Evolutionary conservation across 2,329 filamentous ascomycete genomes (phyloP), one percentile per base, ranked within the genome.

Genomic region (Pochonia chlamydosporia): DNA sequence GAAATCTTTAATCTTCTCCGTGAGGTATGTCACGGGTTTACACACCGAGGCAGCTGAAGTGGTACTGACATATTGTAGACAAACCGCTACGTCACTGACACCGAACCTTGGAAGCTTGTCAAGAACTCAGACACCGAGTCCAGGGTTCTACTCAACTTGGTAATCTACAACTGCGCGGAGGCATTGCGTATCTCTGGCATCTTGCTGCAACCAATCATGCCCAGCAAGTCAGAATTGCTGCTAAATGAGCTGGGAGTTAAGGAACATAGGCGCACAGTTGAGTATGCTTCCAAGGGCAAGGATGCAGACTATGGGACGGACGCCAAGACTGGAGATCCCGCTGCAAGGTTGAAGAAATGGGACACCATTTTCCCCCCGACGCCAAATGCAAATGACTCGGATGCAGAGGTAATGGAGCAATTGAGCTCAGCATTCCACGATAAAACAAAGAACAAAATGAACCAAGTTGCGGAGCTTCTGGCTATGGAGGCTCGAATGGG

Each of bases 181-280:
- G 79, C 85, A 4, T 63, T 96, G 40, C 85, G 93, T 31, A 80
- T 96, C 21, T 73, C 76, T 1, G 89, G 84, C 13, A 96, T 99
- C 56, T 72, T 97, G 40, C 71, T 99, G 39, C 91, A 96, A 64
- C 90, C 93, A 1, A 88, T 91, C 60, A 95, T 99, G 78, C 93
- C 93, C 0, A 74, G 71, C 35, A 95, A 95, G 65, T 79, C 89
- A 40, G 67, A 68, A 10, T 70, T 80, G 54, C 66, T 96, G 26
- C 76, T 99, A 1, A 85, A 96, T 62, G 78, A 85, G 58, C 71
- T 99, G 8, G 85, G 87, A 1, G 90, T 99, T 4, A 68, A 72
- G 3, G 62, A 71, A 8, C 73, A 78, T 9, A 78, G 77, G 44
- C 76, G 92, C 48, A 77, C 71, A 0, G 78, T 89, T 50, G 70